Evolutionary conservation across 768 basidiomycete species (phyloP).

Genomic region (Hygrocybe punicea): DNA sequence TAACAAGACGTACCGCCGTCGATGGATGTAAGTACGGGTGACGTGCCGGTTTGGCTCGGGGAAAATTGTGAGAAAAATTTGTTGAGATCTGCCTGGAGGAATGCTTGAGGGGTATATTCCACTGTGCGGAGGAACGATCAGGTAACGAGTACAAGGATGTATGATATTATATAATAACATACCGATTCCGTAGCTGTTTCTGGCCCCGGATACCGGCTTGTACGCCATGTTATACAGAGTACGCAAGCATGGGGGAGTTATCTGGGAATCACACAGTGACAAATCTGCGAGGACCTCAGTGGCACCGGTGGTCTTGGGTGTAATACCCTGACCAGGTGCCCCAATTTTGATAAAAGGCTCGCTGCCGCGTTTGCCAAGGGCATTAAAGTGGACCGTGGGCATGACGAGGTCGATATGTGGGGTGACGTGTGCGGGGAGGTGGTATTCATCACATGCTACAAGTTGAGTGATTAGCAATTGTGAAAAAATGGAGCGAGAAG

Average conservation of each 20-base stretch:
- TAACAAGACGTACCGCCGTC: conserved; percentile 27
- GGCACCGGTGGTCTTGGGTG: conserved; percentile 26
- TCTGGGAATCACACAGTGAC: conserved; percentile 29
- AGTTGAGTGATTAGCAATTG: not conserved
- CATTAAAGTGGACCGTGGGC: conserved; percentile 39
- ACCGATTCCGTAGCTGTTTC: conserved; percentile 42
- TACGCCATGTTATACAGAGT: conserved; percentile 38
- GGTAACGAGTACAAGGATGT: not conserved
- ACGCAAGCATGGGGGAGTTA: conserved; percentile 39
- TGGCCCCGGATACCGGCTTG: conserved; percentile 25
- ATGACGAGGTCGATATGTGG: conserved; percentile 40
- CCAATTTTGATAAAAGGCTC: conserved; percentile 16
- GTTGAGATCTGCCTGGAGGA: conserved; percentile 43
- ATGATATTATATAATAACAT: conserved; percentile 3
- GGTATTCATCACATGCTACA: conserved; percentile 35
- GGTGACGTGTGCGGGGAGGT: conserved; percentile 35
- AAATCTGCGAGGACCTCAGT: conserved; percentile 19
- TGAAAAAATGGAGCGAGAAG: not conserved
- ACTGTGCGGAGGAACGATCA: conserved; percentile 27
- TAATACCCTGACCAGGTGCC: conserved; percentile 23
- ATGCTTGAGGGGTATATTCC: conserved; percentile 52
- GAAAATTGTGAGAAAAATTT: conserved; percentile 40
- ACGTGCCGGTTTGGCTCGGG: conserved; percentile 28
- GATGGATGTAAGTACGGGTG: conserved; percentile 32
- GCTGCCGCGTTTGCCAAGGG: conserved; percentile 23